Evolutionary conservation across 352 stramenopile genomes (phyloP).

Genomic region (Phytophthora uliginosa): DNA sequence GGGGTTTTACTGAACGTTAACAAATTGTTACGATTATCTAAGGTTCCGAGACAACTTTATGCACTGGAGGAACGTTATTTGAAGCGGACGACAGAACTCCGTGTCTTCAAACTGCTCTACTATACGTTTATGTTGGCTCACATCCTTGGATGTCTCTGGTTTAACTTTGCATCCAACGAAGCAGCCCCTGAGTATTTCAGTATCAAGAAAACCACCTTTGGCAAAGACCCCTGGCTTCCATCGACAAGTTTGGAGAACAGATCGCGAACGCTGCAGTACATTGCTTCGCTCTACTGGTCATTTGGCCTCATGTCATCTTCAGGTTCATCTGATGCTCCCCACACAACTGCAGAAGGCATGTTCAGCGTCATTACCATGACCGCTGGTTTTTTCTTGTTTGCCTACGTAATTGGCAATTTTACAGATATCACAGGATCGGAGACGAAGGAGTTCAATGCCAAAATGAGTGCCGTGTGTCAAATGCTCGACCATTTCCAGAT

Average conservation of each 20-base stretch:
- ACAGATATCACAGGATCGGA: conserved; percentile 61
- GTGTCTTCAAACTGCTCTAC: conserved; percentile 71
- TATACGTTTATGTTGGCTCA: conserved; percentile 69
- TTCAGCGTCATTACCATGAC: conserved; percentile 70
- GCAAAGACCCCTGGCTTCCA: conserved; percentile 42
- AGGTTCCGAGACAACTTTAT: conserved; percentile 52
- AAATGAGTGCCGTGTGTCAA: conserved; percentile 58
- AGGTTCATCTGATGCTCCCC: conserved; percentile 47
- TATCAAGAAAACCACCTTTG: conserved; percentile 25
- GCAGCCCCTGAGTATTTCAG: conserved; percentile 4
- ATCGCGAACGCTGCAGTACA: conserved; percentile 47
- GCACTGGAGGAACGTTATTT: conserved; percentile 65
- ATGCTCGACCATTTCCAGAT: conserved; percentile 64
- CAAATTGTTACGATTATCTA: conserved; percentile 62
- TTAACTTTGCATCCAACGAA: conserved; percentile 45
- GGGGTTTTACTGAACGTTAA: conserved; percentile 65
- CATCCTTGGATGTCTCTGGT: conserved; percentile 64
- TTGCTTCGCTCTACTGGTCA: conserved; percentile 66
- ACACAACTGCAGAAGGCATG: conserved; percentile 48
- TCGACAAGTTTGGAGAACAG: conserved; percentile 31
- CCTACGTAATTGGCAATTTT: conserved; percentile 77
- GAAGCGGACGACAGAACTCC: conserved; percentile 58
- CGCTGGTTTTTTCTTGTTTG: conserved; percentile 68
- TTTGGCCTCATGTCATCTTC: conserved; percentile 70
- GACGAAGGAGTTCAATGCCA: conserved; percentile 64